Evolutionary conservation across 371 early-diverging fungal genomes (phyloP).

Genomic region (Paraphysoderma sedebokerense): DNA sequence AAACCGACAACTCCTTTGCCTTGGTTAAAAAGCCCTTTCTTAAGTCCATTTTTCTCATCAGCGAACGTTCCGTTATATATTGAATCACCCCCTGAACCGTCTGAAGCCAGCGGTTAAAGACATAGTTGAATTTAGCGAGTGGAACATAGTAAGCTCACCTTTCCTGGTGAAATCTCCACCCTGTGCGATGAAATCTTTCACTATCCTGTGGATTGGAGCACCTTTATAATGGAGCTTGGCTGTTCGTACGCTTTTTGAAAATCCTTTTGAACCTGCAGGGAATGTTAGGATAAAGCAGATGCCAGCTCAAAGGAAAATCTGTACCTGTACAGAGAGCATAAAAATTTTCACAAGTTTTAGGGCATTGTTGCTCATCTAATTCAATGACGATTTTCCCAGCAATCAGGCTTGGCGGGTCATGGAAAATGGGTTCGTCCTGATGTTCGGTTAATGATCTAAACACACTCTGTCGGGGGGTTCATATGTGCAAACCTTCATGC

Average conservation of each 20-base stretch:
- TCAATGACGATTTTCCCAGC: no score
- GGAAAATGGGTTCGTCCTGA: no score
- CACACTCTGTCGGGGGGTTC: no score
- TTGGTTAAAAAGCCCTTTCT: constrained; percentile 24
- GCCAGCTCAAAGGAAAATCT: no score
- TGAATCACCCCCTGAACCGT: constrained; percentile 60
- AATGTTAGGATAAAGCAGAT: no score
- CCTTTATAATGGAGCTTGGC: constrained; percentile 24
- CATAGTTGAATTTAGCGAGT: neutral
- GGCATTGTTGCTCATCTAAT: no score
- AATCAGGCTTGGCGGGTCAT: no score
- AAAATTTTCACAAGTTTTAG: constrained; percentile 45
- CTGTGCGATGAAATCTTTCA: constrained; percentile 49
- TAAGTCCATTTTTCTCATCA: constrained; percentile 45
- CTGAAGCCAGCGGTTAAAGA: constrained; percentile 15
- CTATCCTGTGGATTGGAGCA: constrained; percentile 30
- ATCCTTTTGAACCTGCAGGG: constrained; percentile 20
- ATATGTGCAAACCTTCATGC: no score
- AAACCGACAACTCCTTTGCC: no score
- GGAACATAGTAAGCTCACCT: constrained; percentile 7
- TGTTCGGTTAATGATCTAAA: no score
- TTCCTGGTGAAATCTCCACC: constrained; percentile 62
- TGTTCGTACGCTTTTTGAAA: constrained; percentile 30
- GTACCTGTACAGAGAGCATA: constrained; percentile 28
- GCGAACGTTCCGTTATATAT: constrained; percentile 49